Evolutionary conservation across 176 grass and related monocot species (phyloP).

Genomic region (Bromus sterilis): DNA sequence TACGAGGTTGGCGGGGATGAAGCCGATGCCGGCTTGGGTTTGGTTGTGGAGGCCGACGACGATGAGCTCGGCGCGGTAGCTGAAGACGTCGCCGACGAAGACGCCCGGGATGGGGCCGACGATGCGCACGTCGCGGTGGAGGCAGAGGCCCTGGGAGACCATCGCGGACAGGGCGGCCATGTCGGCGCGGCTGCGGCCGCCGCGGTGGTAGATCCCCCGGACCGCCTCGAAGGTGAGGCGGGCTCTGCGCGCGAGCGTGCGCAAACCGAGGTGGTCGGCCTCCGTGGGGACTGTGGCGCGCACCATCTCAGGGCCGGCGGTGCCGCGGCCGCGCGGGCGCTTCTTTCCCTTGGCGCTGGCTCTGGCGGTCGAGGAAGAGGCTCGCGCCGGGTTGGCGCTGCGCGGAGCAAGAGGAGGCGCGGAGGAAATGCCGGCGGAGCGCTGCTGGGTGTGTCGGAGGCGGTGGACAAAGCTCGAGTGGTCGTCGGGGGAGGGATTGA

Average conservation of each 20-base stretch:
- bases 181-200: conserved; percentile 37
- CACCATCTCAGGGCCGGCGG: conserved; percentile 36
- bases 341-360: conserved; percentile 26
- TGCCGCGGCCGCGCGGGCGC: conserved; percentile 20
- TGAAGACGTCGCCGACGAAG: conserved; percentile 69
- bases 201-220: conserved; percentile 22
- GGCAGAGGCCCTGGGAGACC: conserved; percentile 37
- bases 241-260: conserved; percentile 29
- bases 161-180: conserved; percentile 45
- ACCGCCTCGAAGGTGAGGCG: conserved; percentile 84
- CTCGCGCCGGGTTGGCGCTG: background rate
- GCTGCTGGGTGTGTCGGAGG: conserved; percentile 22
- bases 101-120: conserved; percentile 66
- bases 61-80: conserved; percentile 80
- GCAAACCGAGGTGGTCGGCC: conserved; percentile 29
- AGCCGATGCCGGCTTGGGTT: conserved; percentile 71
- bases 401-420: background rate
- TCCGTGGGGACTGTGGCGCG: conserved; percentile 19
- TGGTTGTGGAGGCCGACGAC: conserved; percentile 65
- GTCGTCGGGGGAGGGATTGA: conserved; percentile 22
- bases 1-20: conserved; percentile 40
- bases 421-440: background rate
- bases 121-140: conserved; percentile 50
- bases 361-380: background rate
- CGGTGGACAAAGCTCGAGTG: background rate